These are phyloP conservation scores for Pyrenula aspistea DNA, from an alignment of 495 filamentous ascomycete species.

Conservation along the genomic window DNA sequence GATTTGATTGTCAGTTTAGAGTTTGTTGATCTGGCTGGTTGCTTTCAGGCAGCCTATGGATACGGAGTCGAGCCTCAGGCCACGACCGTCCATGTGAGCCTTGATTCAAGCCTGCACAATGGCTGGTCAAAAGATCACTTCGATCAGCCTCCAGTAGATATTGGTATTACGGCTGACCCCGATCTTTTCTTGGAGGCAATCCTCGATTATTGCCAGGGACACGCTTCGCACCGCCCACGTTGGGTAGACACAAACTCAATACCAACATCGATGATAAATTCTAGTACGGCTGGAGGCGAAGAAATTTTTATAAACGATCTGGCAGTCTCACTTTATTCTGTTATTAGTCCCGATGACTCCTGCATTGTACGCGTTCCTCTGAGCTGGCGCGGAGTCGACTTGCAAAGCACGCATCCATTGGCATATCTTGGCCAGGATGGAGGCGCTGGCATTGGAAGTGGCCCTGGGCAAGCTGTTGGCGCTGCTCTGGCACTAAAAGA, in stretches of 20 bases:
- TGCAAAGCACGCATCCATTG: conserved; percentile 6
- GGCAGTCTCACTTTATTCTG: conserved; percentile 2
- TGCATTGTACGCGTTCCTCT: conserved; percentile 11
- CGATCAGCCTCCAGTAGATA: conserved; percentile 7
- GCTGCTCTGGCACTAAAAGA: conserved; percentile 10
- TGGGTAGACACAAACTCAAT: background rate
- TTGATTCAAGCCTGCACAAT: conserved; percentile 11
- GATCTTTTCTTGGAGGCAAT: conserved; percentile 5
- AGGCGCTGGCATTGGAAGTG: conserved; percentile 9
- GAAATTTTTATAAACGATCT: background rate
- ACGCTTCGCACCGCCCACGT: background rate
- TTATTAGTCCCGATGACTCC: conserved; percentile 6
- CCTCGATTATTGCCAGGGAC: background rate
- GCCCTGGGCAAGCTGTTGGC: conserved; percentile 11
- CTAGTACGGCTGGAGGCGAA: background rate
- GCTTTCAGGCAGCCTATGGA: conserved; percentile 5
- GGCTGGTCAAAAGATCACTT: conserved; percentile 16
- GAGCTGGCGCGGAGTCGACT: conserved; percentile 7
- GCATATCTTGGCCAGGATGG: conserved; percentile 12
- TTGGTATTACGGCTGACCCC: conserved; percentile 5
- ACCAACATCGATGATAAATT: background rate
- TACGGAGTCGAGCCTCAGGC: conserved; percentile 2
- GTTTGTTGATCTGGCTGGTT: conserved; percentile 12
- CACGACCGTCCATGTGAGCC: conserved; percentile 8
- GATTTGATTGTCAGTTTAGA: conserved; percentile 13